A percentile compares a stretch with the other conserved stretches of the same genome.
phyloP scores from a whole-genome alignment of 176 grass and related monocot species.

The Triticum monococcum region DNA sequence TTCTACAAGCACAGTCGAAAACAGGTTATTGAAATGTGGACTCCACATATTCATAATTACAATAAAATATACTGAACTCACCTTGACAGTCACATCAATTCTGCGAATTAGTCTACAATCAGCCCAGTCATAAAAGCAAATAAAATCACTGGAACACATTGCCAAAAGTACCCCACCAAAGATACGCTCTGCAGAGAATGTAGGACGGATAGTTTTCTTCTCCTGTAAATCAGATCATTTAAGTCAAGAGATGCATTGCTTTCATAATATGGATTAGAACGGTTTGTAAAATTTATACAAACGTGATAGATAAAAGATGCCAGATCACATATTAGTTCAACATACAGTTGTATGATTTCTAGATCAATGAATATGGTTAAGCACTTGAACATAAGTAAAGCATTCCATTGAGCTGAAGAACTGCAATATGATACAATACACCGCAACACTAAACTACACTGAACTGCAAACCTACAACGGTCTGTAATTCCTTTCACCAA shows the following conservation, averaged over 20 bases:
- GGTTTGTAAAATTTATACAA: not conserved
- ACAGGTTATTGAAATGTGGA: constrained; percentile 15
- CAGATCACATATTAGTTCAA: constrained; percentile 16
- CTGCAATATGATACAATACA: constrained; percentile 9
- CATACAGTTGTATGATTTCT: not conserved
- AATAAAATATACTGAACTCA: constrained; percentile 27
- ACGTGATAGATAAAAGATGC: not conserved
- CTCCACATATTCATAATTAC: constrained; percentile 10
- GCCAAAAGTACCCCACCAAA: constrained; percentile 92
- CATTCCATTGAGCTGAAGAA: not conserved
- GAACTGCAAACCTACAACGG: not conserved
- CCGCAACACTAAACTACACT: not conserved
- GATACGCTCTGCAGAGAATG: constrained; percentile 86
- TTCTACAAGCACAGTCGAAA: constrained; percentile 51
- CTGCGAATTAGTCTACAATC: constrained; percentile 88
- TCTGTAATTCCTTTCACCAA: constrained; percentile 12
- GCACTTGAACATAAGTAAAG: not conserved
- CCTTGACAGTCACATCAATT: constrained; percentile 97
- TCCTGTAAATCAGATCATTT: constrained; percentile 62
- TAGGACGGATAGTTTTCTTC: constrained; percentile 85
- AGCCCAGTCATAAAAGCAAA: constrained; percentile 99
- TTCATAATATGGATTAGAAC: not conserved
- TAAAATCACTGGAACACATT: constrained; percentile 97
- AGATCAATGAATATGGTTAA: not conserved
- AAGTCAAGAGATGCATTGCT: not conserved